phyloP scores from a whole-genome alignment of 2,329 filamentous ascomycete genomes.

The Ascochyta lentis region DNA sequence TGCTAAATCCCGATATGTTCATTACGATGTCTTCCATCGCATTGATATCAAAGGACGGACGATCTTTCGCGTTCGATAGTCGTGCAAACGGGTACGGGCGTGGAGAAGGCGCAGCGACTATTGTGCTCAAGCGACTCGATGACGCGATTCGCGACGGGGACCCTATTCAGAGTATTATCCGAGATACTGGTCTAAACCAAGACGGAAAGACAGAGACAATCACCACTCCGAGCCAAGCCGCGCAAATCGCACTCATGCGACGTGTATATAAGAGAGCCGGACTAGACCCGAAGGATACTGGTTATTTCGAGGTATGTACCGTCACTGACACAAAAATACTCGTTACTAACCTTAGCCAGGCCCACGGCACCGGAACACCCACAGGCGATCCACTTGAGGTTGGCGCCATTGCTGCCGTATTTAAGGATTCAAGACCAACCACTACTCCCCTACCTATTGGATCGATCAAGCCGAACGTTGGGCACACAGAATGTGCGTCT shows the following conservation, averaged over 20 bases:
- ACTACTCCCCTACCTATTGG: slow-evolving; percentile 24
- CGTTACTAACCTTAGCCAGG: too few relatives aligned
- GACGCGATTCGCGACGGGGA: slow-evolving; percentile 37
- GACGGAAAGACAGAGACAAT: slow-evolving; percentile 20
- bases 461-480: slow-evolving; percentile 39
- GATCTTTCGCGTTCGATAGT: slow-evolving; percentile 34
- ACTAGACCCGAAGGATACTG: slow-evolving; percentile 31
- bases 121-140: slow-evolving; percentile 37
- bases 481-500: slow-evolving; percentile 36
- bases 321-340: too few relatives aligned
- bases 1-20: slow-evolving; percentile 16
- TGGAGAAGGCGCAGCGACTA: slow-evolving; percentile 36
- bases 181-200: slow-evolving; percentile 31
- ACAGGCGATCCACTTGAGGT: slow-evolving; percentile 46
- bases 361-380: slow-evolving; percentile 63
- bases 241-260: slow-evolving; percentile 38
- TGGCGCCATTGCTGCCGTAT: slow-evolving; percentile 19
- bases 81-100: slow-evolving; percentile 37
- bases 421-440: neutral
- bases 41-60: too few relatives aligned
- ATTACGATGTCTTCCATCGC: neutral
- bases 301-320: slow-evolving; percentile 37
- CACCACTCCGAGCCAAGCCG: slow-evolving; percentile 50
- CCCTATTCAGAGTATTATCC: slow-evolving; percentile 36
- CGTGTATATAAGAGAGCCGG: slow-evolving; percentile 29